These are phyloP conservation scores for Anastatica hierochuntica DNA, from an alignment of 345 rosid genomes.

Conservation along the genomic window DNA sequence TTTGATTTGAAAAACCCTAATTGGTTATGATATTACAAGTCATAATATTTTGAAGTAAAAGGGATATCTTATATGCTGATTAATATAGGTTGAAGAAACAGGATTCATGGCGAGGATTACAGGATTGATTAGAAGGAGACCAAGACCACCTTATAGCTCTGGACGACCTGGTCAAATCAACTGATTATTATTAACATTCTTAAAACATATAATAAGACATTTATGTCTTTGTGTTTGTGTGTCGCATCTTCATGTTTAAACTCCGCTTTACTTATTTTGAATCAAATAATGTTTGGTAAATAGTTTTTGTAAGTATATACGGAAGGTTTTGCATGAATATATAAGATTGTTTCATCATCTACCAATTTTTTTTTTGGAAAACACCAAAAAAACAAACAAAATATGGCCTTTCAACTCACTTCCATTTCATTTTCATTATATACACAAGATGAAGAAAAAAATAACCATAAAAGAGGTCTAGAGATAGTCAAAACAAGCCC, in stretches of 20 bases:
- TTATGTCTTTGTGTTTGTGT: neutral
- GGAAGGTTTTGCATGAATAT: too few relatives aligned
- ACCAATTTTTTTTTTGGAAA: too few relatives aligned
- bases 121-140: conserved; percentile 8
- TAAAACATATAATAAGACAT: neutral
- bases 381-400: too few relatives aligned
- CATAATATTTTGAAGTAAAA: neutral
- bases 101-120: conserved; percentile 17
- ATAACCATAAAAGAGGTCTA: conserved; percentile 11
- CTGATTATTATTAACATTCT: conserved; percentile 6
- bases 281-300: too few relatives aligned
- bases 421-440: conserved; percentile 18
- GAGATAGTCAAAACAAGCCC: conserved; percentile 3
- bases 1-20: too few relatives aligned
- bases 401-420: neutral
- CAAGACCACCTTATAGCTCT: conserved; percentile 15
- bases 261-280: too few relatives aligned
- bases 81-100: conserved; percentile 13
- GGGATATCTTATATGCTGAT: too few relatives aligned
- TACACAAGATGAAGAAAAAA: conserved; percentile 9
- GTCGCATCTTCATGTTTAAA: neutral
- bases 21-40: neutral
- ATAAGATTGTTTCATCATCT: too few relatives aligned
- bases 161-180: conserved; percentile 22
- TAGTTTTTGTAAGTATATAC: too few relatives aligned